These are phyloP conservation scores for Ceratocystis ficicola DNA, from an alignment of 2,329 filamentous ascomycete species.

Conservation along the genomic window DNA sequence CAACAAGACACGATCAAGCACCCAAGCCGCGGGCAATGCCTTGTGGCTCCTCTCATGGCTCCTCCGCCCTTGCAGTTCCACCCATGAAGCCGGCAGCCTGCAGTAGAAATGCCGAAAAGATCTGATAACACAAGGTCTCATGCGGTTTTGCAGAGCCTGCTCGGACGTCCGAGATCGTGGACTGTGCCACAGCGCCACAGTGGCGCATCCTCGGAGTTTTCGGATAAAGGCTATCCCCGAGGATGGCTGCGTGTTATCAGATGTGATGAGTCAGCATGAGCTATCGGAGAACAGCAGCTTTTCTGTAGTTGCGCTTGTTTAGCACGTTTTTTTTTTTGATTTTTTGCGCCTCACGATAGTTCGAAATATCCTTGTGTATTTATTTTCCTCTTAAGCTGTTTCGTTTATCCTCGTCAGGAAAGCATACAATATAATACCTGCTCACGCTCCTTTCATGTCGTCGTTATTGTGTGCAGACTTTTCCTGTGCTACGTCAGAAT, in stretches of 20 bases:
- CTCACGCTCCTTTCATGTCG: neutral
- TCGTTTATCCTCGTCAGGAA: neutral
- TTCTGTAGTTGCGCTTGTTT: too few species aligned
- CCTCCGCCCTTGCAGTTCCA: neutral
- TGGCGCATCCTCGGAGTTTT: neutral
- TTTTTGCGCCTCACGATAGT: neutral
- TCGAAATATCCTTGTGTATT: too few species aligned
- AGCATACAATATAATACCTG: neutral
- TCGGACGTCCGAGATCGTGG: neutral
- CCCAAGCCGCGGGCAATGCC: neutral
- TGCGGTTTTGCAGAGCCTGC: neutral
- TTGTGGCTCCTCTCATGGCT: neutral
- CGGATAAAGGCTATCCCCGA: neutral
- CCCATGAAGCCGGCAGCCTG: neutral
- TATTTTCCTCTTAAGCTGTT: neutral
- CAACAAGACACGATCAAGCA: neutral
- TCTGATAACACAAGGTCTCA: conserved; percentile 6
- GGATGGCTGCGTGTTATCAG: conserved; percentile 8
- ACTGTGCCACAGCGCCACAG: neutral
- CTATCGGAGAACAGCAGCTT: neutral
- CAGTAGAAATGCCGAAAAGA: neutral
- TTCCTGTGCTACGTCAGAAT: conserved; percentile 9
- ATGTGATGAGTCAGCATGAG: conserved; percentile 15
- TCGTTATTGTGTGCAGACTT: neutral
- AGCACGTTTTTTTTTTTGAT: neutral